A percentile compares a stretch with the other conserved stretches of the same genome.
Conservation (phyloP, 495 filamentous ascomycete species). For the Penicillium robsamsonii region DNA sequence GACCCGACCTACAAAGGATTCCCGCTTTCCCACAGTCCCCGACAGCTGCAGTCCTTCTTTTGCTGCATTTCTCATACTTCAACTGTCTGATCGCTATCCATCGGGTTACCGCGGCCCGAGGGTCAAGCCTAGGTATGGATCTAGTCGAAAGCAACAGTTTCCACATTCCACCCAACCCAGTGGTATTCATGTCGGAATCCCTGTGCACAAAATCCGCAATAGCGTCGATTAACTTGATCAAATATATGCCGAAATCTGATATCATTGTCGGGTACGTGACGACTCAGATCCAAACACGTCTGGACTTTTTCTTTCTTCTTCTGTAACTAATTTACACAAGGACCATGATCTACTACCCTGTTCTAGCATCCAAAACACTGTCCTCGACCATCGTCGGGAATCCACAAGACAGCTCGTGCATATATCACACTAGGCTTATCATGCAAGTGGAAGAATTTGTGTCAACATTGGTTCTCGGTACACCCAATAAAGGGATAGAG, state of each 20-base stretch:
- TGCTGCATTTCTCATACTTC: background rate
- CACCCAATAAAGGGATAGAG: background rate
- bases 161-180: background rate
- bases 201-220: background rate
- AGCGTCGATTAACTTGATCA: background rate
- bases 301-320: background rate
- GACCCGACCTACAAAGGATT: background rate
- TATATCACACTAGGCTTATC: background rate
- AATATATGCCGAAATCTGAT: background rate
- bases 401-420: background rate
- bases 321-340: background rate
- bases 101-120: background rate
- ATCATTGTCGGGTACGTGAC: background rate
- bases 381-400: background rate
- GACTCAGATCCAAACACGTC: background rate
- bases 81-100: background rate
- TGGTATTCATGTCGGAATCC: background rate
- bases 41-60: background rate
- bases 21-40: background rate
- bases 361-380: background rate
- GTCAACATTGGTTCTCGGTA: background rate
- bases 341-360: background rate
- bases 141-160: background rate
- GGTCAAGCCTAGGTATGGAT: background rate
- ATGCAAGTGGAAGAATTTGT: background rate